These are phyloP conservation scores for Colletotrichum eremochloae DNA, from an alignment of 2,329 filamentous ascomycete species.

Conservation along the genomic window DNA sequence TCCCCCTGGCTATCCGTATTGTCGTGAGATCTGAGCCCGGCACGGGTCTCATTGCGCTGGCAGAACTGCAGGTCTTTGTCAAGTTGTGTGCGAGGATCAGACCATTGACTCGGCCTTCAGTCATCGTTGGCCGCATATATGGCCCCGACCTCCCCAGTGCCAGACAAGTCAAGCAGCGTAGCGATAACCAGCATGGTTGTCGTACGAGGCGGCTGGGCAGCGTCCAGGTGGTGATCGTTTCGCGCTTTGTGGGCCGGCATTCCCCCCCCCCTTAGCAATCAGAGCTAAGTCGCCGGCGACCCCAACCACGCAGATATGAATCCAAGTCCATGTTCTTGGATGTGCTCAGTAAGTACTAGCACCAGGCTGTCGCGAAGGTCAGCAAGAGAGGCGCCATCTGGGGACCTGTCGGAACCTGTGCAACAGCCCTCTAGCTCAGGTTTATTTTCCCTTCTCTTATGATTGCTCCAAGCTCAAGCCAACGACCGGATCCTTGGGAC, in stretches of 20 bases:
- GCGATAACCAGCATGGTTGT: conserved; percentile 6
- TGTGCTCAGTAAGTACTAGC: conserved; percentile 19
- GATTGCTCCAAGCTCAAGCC: conserved; percentile 26
- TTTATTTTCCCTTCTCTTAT: conserved; percentile 18
- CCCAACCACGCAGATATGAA: conserved; percentile 19
- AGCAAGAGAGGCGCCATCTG: conserved; percentile 1
- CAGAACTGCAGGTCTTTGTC: conserved; percentile 29
- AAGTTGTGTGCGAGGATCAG: conserved; percentile 33
- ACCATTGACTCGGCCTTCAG: conserved; percentile 37
- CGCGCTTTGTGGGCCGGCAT: background rate
- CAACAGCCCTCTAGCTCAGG: conserved; percentile 17
- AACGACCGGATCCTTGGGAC: conserved; percentile 42
- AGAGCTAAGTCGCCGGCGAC: background rate
- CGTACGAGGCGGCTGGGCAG: conserved; percentile 22
- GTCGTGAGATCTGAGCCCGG: conserved; percentile 22
- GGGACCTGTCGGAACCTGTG: conserved; percentile 32
- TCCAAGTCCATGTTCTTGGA: conserved; percentile 42
- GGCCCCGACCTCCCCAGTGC: conserved; percentile 28
- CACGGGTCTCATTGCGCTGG: conserved; percentile 30
- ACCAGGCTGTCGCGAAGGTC: conserved; percentile 11
- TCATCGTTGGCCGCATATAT: conserved; percentile 37
- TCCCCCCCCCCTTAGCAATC: background rate
- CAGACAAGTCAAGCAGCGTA: conserved; percentile 24
- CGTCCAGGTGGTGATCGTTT: conserved; percentile 4
- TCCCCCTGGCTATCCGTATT: conserved; percentile 1